phyloP scores from a whole-genome alignment of 805 yeast species.

The Kluyveromyces wickerhamii region DNA sequence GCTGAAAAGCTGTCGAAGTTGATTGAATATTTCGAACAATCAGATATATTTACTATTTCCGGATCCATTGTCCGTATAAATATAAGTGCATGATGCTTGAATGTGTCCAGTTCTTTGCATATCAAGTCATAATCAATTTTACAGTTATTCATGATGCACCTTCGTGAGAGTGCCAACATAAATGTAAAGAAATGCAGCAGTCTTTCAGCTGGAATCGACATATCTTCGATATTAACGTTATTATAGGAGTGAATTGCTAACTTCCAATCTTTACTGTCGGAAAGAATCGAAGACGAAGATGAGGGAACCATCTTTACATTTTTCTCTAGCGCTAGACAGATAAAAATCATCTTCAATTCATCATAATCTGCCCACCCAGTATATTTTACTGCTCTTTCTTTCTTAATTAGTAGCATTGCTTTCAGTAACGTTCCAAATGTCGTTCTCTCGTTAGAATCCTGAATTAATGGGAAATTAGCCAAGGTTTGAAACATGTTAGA shows the following conservation, averaged over 20 bases:
- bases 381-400: constrained; percentile 34
- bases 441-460: constrained; percentile 28
- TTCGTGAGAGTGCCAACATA: constrained; percentile 37
- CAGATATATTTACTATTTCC: constrained; percentile 23
- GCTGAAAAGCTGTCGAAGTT: constrained; percentile 29
- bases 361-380: constrained; percentile 33
- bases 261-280: constrained; percentile 12
- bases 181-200: constrained; percentile 42
- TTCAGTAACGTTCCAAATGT: constrained; percentile 36
- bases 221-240: constrained; percentile 32
- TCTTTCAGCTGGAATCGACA: constrained; percentile 34
- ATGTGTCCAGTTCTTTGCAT: constrained; percentile 34
- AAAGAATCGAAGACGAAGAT: constrained; percentile 8
- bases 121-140: constrained; percentile 17
- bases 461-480: constrained; percentile 43
- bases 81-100: constrained; percentile 36
- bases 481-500: constrained; percentile 36
- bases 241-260: constrained; percentile 36
- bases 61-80: constrained; percentile 45
- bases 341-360: constrained; percentile 38
- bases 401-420: constrained; percentile 36
- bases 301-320: constrained; percentile 12
- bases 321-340: constrained; percentile 34
- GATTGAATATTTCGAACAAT: constrained; percentile 11
- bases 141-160: constrained; percentile 32